These are phyloP conservation scores for Thozetella sp. DNA, from an alignment of 495 filamentous ascomycete genomes.

Conservation along the genomic window DNA sequence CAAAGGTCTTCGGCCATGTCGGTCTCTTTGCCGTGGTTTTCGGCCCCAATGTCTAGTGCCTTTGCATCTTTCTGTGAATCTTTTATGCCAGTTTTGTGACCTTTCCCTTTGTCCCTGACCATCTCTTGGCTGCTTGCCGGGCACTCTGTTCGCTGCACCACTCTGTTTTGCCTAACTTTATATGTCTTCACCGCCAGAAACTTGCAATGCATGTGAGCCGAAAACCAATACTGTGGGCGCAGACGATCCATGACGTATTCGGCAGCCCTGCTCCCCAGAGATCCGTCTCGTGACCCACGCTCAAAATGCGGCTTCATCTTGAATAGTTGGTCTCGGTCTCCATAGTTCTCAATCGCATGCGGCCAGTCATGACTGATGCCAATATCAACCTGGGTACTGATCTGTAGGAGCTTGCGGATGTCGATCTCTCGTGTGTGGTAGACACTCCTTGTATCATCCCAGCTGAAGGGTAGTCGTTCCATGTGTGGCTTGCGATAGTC, in stretches of 20 bases:
- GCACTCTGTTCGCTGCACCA: not conserved
- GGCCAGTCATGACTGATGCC: constrained; percentile 94
- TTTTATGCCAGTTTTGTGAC: not conserved
- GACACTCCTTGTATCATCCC: constrained; percentile 65
- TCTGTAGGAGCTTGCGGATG: constrained; percentile 75
- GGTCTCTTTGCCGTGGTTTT: constrained; percentile 26
- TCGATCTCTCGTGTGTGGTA: constrained; percentile 86
- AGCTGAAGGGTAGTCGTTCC: constrained; percentile 77
- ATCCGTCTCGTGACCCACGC: constrained; percentile 66
- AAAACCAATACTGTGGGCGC: constrained; percentile 82
- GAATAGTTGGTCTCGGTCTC: constrained; percentile 63
- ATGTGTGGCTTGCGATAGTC: constrained; percentile 76
- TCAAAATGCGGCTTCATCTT: constrained; percentile 65
- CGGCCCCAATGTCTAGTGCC: not conserved
- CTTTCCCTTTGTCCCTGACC: not conserved
- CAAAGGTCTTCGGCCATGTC: constrained; percentile 53
- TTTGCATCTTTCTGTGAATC: not conserved
- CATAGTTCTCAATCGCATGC: constrained; percentile 67
- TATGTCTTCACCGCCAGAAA: constrained; percentile 71
- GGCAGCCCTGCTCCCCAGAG: constrained; percentile 72
- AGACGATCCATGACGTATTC: constrained; percentile 72
- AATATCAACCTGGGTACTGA: constrained; percentile 78
- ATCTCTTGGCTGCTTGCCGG: no score
- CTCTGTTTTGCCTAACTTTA: constrained; percentile 25
- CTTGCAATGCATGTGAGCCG: constrained; percentile 83